Evolutionary conservation across 495 filamentous ascomycete species (phyloP).

Genomic region (Talaromyces thailandensis): DNA sequence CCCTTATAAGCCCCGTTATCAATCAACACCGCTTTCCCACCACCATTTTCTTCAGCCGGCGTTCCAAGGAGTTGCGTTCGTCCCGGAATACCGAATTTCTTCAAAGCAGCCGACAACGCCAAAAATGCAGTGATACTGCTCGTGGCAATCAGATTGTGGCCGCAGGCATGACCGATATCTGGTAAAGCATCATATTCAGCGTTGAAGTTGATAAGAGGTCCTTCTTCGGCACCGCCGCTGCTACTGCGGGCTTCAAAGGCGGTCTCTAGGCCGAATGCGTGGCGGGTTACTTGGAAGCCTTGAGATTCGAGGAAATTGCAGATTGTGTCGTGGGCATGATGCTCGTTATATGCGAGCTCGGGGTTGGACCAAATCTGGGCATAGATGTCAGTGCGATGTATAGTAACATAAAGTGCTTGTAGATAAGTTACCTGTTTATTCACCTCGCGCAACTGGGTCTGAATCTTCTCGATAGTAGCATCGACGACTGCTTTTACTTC

Average conservation of each 20-base stretch:
- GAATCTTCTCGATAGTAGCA: conserved; percentile 13
- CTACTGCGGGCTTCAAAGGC: conserved; percentile 29
- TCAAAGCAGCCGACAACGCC: conserved; percentile 43
- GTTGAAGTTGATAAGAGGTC: conserved; percentile 35
- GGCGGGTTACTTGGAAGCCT: conserved; percentile 47
- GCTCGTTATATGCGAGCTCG: conserved; percentile 48
- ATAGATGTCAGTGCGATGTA: neutral
- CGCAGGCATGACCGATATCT: conserved; percentile 56
- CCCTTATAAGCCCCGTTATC: conserved; percentile 52
- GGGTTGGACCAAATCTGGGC: conserved; percentile 50
- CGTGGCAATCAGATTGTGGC: conserved; percentile 62
- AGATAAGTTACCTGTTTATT: conserved; percentile 14
- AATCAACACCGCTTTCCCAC: conserved; percentile 59
- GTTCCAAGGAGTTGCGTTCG: conserved; percentile 58
- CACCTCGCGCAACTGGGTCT: conserved; percentile 20
- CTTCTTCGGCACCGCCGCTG: neutral
- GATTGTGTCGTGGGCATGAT: conserved; percentile 47
- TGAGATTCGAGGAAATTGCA: conserved; percentile 44
- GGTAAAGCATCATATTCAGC: conserved; percentile 49
- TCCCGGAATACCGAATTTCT: conserved; percentile 38
- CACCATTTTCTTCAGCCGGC: conserved; percentile 62
- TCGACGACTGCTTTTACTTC: conserved; percentile 23
- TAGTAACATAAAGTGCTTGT: neutral
- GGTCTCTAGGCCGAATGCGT: conserved; percentile 35
- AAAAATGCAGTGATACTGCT: conserved; percentile 51